A percentile compares a stretch with the other conserved stretches of the same genome.
phyloP scores from a whole-genome alignment of 805 yeast species.

The Zygoascus biomembranicola region DNA sequence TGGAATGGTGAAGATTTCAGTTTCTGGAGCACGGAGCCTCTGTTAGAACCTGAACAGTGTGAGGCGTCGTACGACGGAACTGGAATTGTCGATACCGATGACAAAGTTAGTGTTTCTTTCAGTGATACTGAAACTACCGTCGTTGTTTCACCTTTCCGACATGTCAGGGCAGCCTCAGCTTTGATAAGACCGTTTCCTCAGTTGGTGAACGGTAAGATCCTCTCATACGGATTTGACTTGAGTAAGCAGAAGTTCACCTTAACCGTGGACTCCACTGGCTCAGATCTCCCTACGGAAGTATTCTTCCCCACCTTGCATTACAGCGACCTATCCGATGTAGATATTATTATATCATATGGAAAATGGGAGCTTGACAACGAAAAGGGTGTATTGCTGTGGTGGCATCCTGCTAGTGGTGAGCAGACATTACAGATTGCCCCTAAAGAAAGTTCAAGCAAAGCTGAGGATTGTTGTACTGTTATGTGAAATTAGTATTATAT shows the following conservation, averaged over 20 bases:
- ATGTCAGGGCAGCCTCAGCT: constrained; percentile 62
- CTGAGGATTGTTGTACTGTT: neutral
- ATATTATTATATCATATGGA: constrained; percentile 50
- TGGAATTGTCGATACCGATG: no score
- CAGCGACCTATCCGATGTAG: constrained; percentile 37
- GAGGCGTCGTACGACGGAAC: neutral
- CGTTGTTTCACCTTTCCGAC: neutral
- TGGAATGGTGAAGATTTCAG: constrained; percentile 96
- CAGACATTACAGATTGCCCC: neutral
- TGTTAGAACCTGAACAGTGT: constrained; percentile 2
- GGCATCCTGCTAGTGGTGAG: constrained; percentile 32
- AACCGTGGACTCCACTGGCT: constrained; percentile 11
- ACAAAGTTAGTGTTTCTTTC: neutral
- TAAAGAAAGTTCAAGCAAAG: neutral
- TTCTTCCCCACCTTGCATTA: constrained; percentile 71
- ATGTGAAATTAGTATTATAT: constrained; percentile 8
- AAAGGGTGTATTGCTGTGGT: constrained; percentile 61
- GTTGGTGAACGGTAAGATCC: constrained; percentile 52
- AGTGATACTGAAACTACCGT: neutral
- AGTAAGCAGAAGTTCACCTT: constrained; percentile 39
- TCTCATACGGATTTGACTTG: constrained; percentile 51
- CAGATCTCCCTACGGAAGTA: constrained; percentile 44
- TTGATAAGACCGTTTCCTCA: constrained; percentile 70
- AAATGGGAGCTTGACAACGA: constrained; percentile 42
- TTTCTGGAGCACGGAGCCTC: constrained; percentile 50